Conservation (phyloP, 225 moss, liverwort and hornwort genomes). For the Bryum argenteum region DNA sequence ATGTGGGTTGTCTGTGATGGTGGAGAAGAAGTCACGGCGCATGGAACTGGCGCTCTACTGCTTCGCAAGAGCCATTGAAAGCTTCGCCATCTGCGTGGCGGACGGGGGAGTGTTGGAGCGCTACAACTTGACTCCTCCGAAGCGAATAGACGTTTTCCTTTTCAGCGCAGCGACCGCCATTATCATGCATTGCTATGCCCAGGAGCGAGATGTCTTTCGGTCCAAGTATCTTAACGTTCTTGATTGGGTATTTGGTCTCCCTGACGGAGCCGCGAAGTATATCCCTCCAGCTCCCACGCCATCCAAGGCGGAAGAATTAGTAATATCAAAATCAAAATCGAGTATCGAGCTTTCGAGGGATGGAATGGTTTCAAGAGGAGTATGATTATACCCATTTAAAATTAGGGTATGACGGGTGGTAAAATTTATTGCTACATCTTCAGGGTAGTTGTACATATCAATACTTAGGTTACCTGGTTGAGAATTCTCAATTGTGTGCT, state of each 20-base stretch:
- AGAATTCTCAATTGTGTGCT: conserved; percentile 11
- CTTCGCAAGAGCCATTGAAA: conserved; percentile 89
- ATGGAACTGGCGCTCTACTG: conserved; percentile 98
- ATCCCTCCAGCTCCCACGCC: conserved; percentile 27
- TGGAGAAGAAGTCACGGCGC: conserved; percentile 97
- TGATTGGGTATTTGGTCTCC: conserved; percentile 97
- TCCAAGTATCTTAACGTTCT: conserved; percentile 97
- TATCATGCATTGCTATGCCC: conserved; percentile 97
- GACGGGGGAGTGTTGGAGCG: conserved; percentile 71
- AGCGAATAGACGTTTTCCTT: conserved; percentile 80
- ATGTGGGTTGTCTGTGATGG: conserved; percentile 73
- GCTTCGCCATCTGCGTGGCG: conserved; percentile 80
- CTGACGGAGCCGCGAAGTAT: conserved; percentile 58
- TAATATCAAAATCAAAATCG: conserved; percentile 29
- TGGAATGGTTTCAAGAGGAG: conserved; percentile 32
- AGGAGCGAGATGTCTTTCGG: conserved; percentile 94
- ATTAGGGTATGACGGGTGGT: conserved; percentile 19
- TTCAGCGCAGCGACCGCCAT: conserved; percentile 91
- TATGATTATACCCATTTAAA: conserved; percentile 29
- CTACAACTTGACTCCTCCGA: conserved; percentile 63
- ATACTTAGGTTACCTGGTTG: conserved; percentile 19
- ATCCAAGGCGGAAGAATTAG: conserved; percentile 16
- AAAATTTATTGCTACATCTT: conserved; percentile 23
- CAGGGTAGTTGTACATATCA: conserved; percentile 16
- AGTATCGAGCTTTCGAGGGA: conserved; percentile 29